Base-by-base conservation (phyloP, 2,329 filamentous ascomycete genomes). In the Fusarium heterosporum region DNA sequence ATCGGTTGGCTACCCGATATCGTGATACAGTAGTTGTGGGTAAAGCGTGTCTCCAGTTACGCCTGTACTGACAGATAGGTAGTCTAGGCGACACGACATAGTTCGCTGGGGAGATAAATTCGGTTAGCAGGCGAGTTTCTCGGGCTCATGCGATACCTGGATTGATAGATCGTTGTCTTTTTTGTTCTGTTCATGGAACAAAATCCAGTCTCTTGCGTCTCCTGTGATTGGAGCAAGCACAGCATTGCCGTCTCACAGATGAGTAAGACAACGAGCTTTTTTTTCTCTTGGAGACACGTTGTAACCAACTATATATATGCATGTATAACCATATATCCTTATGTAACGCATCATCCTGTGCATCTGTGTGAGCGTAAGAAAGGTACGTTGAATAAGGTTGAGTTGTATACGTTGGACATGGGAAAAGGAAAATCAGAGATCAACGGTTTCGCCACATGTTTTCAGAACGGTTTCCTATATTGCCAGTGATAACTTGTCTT, bases 341-440 rank as follows among this genome's bases (percentile, higher is more conserved):
- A 19, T 34, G 36, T 26, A 30, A 26, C 28, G 36, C 29, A 34
- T 10, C 8, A 54, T 22, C 28, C 25, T 39, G 26, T 32, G n/a
- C 39, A 29, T 12, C 28, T 29, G 11, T 22, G 28, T 9, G 28
- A 29, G 28, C 16, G 22, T 25, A 38, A 34, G 19, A 41, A 43
- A 30, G 22, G 13, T 19, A 43, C 19, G 43, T 51, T 59, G 19
- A 59, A 47, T 48, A 55, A 61, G 48, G 48, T 55, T 57, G 46
- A 26, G 36, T 8, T 38, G 26, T 30, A 55, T 41, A 61, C 19
- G 48, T 61, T 48, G 14, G 47, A 55, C 41, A 28, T 16, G 22
- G 22, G 4, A 22, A 22, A 22, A 22, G 22, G 12, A 34, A 47
- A 42, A 40, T 19, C 19, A 55, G 34, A 55, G 42, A 46, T 42